Percentiles rank a stretch among this genome's conserved stretches.
Evolutionary conservation across 257 asterid genomes (phyloP).

Genomic region (Primulina huaijiensis): DNA sequence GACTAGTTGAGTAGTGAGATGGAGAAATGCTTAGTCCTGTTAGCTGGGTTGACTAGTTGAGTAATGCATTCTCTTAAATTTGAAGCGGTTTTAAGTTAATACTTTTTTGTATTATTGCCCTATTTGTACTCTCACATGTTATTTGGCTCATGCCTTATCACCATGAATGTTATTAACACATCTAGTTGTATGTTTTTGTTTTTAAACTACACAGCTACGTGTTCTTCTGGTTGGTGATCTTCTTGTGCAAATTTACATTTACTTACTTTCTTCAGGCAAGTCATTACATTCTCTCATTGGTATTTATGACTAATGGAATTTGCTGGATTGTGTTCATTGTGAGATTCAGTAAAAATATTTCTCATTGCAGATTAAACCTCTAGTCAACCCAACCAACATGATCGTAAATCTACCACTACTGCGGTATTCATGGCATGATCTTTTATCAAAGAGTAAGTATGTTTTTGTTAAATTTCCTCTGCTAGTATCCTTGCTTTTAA

Average conservation of each 20-base stretch:
- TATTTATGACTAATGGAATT: conserved; percentile 13
- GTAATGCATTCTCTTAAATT: neutral
- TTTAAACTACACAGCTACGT: conserved; percentile 64
- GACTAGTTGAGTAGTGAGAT: neutral
- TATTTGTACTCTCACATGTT: too few relatives aligned
- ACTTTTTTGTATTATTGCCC: neutral
- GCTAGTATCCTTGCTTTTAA: conserved; percentile 23
- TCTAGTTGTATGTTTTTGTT: conserved; percentile 8
- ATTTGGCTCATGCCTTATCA: neutral
- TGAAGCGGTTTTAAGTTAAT: neutral
- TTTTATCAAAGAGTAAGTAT: conserved; percentile 67
- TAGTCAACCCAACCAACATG: conserved; percentile 67
- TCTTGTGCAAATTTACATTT: conserved; percentile 84
- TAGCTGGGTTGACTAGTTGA: neutral
- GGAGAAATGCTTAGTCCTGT: neutral
- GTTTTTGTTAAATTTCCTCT: conserved; percentile 9
- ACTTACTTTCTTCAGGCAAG: conserved; percentile 98
- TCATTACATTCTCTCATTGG: conserved; percentile 20
- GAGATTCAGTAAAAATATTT: conserved; percentile 15
- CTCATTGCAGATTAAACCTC: conserved; percentile 72
- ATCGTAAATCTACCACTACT: conserved; percentile 48
- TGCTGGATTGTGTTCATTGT: conserved; percentile 15
- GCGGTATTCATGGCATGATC: conserved; percentile 87
- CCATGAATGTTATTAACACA: neutral
- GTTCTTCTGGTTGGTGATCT: conserved; percentile 89